Evolutionary conservation across 495 filamentous ascomycete genomes (phyloP).

Genomic region (Parathielavia appendiculata): DNA sequence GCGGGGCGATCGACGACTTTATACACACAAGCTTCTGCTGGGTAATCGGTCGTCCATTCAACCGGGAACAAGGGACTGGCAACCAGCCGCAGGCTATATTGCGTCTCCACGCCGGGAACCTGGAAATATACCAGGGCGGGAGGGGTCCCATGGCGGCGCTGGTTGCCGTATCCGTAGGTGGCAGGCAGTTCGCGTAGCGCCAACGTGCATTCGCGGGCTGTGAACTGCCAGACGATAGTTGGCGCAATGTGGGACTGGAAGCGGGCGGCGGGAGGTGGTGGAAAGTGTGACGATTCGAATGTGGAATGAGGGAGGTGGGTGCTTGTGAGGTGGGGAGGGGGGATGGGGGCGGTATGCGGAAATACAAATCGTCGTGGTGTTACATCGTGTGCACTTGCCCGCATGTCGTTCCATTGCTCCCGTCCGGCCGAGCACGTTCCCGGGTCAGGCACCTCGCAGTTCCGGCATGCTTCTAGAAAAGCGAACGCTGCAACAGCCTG

Average conservation of each 20-base stretch:
- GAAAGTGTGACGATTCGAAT: neutral
- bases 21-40: conserved; percentile 10
- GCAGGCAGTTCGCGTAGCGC: neutral
- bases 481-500: neutral
- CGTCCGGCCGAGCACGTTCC: neutral
- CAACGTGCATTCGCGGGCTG: neutral
- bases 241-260: neutral
- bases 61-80: conserved; percentile 21
- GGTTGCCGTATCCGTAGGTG: no score
- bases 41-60: conserved; percentile 27
- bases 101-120: conserved; percentile 1
- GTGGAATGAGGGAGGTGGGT: neutral
- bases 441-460: neutral
- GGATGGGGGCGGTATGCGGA: neutral
- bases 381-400: conserved; percentile 11
- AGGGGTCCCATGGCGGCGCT: neutral
- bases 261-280: neutral
- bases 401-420: neutral
- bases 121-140: neutral
- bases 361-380: neutral
- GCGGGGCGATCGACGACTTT: conserved; percentile 7
- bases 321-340: neutral
- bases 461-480: conserved; percentile 1
- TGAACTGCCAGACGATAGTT: neutral
- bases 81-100: conserved; percentile 24